Base-by-base conservation (phyloP, 257 asterid genomes). In the Cruciata laevipes region DNA sequence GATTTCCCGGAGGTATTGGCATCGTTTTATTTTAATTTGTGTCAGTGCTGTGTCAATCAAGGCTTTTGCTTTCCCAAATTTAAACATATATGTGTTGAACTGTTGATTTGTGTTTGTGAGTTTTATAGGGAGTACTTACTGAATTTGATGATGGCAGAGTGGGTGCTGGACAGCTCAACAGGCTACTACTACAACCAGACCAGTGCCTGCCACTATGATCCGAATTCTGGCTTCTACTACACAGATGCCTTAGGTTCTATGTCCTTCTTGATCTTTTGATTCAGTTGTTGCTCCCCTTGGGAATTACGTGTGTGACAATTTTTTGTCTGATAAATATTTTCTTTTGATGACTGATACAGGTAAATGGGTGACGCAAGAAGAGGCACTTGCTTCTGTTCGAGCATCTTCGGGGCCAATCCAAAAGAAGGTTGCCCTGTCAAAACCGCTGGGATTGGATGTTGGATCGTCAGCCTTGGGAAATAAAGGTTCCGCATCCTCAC, bases 141-240 rank as follows among this genome's bases (percentile, higher is more conserved):
- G 5, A 75, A 49, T 57, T 55, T 44, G 16, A 4, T 72, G 61
- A 57, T 76, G 72, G 63, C 91, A 94, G 99, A 87, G 44, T 91
- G 99, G 99, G 96, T 82, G 79, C 68, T 74, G 17, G 90, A 94
- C 65, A 81, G 83, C 73, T 83, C 97, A 64, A 78, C 97, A 1
- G 95, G 99, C 66, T 91, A 89, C 78, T 89, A 89, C 77, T 84
- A 83, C 78, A 89, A 84, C 68, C 82, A 80, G 78, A 78, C 73
- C 49, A 75, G 78, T 33, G 80, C 81, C 63, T 89, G 78, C 69
- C 81, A 91, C 86, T 89, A 87, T 68, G 98, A 94, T 77, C 92
- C 99, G 4, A 94, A 87, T 76, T 94, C 99, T 27, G 96, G 97
- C 57, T 94, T 94, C 88, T 94, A 91, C 84, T 91, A 91, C 66